phyloP scores from a whole-genome alignment of 2,329 filamentous ascomycete species.

The Aspergillus sp. region DNA sequence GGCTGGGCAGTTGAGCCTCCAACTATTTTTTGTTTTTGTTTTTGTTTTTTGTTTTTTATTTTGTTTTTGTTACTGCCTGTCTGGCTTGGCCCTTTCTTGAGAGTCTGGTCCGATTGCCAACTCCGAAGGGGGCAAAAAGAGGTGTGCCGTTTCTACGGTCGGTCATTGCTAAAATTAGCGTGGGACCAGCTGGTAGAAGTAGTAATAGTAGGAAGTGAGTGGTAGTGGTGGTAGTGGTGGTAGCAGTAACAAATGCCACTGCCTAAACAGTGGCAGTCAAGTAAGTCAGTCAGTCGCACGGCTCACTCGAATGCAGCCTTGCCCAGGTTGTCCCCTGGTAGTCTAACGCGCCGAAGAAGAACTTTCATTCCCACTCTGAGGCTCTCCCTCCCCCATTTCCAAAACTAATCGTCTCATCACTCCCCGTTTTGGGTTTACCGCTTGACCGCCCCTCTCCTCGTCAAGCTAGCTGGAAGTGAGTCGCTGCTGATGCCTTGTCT shows the following conservation, averaged over 20 bases:
- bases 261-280: not conserved
- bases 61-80: not conserved
- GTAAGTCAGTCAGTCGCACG: not conserved
- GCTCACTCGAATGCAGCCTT: not conserved
- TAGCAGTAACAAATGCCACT: not conserved
- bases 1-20: not conserved
- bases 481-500: not conserved
- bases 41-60: too few species aligned
- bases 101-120: not conserved
- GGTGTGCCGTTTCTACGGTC: too few species aligned
- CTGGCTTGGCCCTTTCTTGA: not conserved
- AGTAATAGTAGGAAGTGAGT: not conserved
- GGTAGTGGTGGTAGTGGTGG: not conserved
- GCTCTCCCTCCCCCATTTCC: too few species aligned
- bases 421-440: not conserved
- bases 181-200: too few species aligned
- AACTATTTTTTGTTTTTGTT: not conserved
- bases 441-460: not conserved
- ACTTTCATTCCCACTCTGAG: too few species aligned
- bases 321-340: not conserved
- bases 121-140: not conserved
- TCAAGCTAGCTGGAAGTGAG: not conserved
- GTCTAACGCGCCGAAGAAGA: too few species aligned
- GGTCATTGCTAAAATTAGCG: not conserved
- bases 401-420: not conserved